Conservation (phyloP, 2,329 filamentous ascomycete genomes). For the Chaetoscypha palmicola region DNA sequence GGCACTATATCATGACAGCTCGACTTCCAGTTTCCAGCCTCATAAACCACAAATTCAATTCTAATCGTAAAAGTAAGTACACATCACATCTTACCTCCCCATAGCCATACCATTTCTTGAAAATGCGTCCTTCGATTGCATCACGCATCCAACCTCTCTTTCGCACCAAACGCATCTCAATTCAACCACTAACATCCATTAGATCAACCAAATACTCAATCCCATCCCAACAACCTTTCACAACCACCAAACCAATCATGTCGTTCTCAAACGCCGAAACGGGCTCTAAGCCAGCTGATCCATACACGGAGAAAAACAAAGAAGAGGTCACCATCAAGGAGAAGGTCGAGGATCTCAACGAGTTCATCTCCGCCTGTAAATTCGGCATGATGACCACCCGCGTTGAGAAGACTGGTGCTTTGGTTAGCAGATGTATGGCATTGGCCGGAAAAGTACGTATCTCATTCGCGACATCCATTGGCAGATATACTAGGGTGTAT, state of each 20-base stretch:
- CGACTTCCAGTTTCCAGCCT: neutral
- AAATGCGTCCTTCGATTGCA: neutral
- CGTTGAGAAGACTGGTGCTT: conserved; percentile 53
- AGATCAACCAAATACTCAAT: conserved; percentile 6
- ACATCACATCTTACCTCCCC: no score
- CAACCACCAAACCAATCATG: neutral
- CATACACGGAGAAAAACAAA: conserved; percentile 68
- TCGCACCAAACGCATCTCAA: conserved; percentile 2
- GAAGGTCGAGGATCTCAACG: conserved; percentile 67
- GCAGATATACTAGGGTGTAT: no score
- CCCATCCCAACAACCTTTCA: neutral
- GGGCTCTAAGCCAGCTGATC: conserved; percentile 60
- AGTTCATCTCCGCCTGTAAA: conserved; percentile 67
- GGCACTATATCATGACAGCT: neutral
- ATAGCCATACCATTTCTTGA: no score
- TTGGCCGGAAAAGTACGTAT: conserved; percentile 63
- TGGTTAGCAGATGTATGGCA: conserved; percentile 82
- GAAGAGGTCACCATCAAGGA: conserved; percentile 58
- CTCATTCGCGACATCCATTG: neutral
- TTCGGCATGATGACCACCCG: conserved; percentile 87
- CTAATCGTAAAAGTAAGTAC: no score
- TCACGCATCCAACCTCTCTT: neutral
- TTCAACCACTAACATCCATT: conserved; percentile 2
- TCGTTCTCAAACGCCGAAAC: conserved; percentile 30
- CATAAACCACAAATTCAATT: conserved; percentile 2